These are phyloP conservation scores for Cercis canadensis DNA, from an alignment of 306 rosid species.

Conservation along the genomic window DNA sequence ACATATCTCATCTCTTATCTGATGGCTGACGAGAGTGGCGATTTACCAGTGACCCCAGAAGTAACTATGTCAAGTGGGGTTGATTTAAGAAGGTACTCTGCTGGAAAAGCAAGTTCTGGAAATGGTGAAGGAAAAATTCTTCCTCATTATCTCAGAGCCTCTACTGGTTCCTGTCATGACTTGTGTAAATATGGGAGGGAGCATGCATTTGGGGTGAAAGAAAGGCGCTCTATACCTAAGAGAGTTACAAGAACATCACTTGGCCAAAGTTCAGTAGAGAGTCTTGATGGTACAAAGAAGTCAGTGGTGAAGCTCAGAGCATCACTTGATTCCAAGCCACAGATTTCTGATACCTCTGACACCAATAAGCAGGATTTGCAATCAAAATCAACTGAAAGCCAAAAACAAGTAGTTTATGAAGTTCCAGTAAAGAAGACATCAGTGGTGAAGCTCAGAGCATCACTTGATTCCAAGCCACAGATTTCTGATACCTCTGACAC, in stretches of 20 bases:
- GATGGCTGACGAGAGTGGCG: slow-evolving; percentile 64
- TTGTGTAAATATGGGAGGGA: slow-evolving; percentile 74
- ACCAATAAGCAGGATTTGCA: slow-evolving; percentile 1
- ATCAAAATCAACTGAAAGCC: slow-evolving; percentile 29
- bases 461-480: slow-evolving; percentile 20
- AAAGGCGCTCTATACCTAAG: slow-evolving; percentile 46
- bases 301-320: slow-evolving; percentile 32
- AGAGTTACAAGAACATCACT: slow-evolving; percentile 45
- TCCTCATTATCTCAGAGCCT: slow-evolving; percentile 83
- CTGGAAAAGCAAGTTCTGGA: slow-evolving; percentile 50
- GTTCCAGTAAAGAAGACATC: slow-evolving; percentile 34
- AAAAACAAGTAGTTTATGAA: slow-evolving; percentile 27
- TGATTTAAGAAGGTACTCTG: slow-evolving; percentile 57
- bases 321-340: slow-evolving; percentile 43
- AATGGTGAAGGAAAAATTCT: slow-evolving; percentile 38
- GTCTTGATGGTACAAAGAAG: slow-evolving; percentile 41
- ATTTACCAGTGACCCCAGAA: slow-evolving; percentile 38
- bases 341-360: slow-evolving; percentile 16
- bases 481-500: background rate
- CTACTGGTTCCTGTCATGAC: slow-evolving; percentile 93
- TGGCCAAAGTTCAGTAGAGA: slow-evolving; percentile 37
- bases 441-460: slow-evolving; percentile 34
- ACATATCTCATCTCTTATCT: slow-evolving; percentile 27
- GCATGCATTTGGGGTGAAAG: slow-evolving; percentile 48
- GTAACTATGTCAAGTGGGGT: slow-evolving; percentile 35